Conservation (phyloP, 169 alveolate species). For the Plasmodium sp. region DNA sequence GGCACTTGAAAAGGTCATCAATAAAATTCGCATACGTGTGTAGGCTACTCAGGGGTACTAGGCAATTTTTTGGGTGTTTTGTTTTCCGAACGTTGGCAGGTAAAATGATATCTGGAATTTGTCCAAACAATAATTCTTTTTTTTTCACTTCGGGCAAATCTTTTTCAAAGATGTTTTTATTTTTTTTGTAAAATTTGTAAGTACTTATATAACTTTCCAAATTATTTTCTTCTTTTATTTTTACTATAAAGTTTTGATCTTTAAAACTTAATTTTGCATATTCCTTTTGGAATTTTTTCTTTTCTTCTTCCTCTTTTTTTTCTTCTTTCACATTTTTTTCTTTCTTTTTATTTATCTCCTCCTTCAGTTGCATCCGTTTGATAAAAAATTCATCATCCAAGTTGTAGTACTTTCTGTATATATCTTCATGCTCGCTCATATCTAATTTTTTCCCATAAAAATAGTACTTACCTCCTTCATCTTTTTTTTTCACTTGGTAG, state of each 20-base stretch:
- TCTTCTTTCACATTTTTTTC: conserved; percentile 15
- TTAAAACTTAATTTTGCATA: conserved; percentile 18
- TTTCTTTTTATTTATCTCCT: not conserved
- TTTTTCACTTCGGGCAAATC: conserved; percentile 47
- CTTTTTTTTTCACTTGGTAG: conserved; percentile 51
- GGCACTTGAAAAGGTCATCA: conserved; percentile 35
- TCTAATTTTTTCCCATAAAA: conserved; percentile 56
- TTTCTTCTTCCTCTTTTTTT: conserved; percentile 19
- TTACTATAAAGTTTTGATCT: conserved; percentile 44
- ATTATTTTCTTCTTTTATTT: conserved; percentile 47
- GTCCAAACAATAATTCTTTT: conserved; percentile 52
- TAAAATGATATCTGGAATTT: conserved; percentile 67
- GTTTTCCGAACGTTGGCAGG: conserved; percentile 57
- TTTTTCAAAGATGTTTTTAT: conserved; percentile 52
- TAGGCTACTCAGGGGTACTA: conserved; percentile 45
- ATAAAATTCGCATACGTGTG: conserved; percentile 47
- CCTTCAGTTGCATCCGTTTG: conserved; percentile 8
- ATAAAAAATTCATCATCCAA: conserved; percentile 64
- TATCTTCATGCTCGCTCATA: conserved; percentile 50
- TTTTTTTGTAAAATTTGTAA: conserved; percentile 55
- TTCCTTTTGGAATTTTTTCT: conserved; percentile 31
- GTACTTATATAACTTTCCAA: not conserved
- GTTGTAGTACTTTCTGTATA: conserved; percentile 35
- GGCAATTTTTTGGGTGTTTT: conserved; percentile 65
- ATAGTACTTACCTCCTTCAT: conserved; percentile 75